A percentile compares a stretch with the other conserved stretches of the same genome.
Conservation (phyloP, 805 yeast species). For the Myxozyma neglecta region DNA sequence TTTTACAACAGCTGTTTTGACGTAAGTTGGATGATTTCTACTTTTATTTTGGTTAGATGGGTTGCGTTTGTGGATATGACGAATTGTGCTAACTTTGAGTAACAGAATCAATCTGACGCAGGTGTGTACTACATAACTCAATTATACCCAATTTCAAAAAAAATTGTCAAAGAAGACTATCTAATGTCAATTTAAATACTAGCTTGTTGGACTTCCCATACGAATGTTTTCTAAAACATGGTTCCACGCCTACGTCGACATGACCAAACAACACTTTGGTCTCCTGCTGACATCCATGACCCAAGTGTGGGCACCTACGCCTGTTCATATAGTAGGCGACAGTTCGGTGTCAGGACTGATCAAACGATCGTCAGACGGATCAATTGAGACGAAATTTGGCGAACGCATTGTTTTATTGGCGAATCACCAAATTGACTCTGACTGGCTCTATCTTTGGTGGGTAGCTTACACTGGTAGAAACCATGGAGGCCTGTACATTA, state of each 20-base stretch:
- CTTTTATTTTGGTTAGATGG: not conserved
- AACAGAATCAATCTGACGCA: conserved; percentile 27
- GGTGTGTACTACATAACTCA: not conserved
- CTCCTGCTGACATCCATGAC: conserved; percentile 35
- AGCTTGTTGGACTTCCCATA: conserved; percentile 38
- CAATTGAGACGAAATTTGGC: conserved; percentile 41
- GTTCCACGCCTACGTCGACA: conserved; percentile 38
- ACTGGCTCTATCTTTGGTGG: conserved; percentile 94
- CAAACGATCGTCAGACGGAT: conserved; percentile 26
- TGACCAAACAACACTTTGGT: conserved; percentile 41
- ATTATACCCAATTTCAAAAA: not conserved
- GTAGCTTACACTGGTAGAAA: conserved; percentile 65
- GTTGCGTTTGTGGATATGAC: not conserved
- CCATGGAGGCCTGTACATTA: conserved; percentile 65
- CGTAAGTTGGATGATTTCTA: conserved; percentile 10
- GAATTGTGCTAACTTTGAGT: not conserved
- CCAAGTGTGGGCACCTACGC: conserved; percentile 38
- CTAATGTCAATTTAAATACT: conserved; percentile 1
- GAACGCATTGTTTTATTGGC: conserved; percentile 67
- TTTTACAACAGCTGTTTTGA: conserved; percentile 23
- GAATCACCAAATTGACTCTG: conserved; percentile 93
- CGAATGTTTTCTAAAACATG: conserved; percentile 32
- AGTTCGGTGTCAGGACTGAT: conserved; percentile 35
- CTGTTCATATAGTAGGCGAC: conserved; percentile 37
- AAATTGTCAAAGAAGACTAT: not conserved